phyloP scores from a whole-genome alignment of 768 basidiomycete species.

The Hygrophoropsis aurantiaca region DNA sequence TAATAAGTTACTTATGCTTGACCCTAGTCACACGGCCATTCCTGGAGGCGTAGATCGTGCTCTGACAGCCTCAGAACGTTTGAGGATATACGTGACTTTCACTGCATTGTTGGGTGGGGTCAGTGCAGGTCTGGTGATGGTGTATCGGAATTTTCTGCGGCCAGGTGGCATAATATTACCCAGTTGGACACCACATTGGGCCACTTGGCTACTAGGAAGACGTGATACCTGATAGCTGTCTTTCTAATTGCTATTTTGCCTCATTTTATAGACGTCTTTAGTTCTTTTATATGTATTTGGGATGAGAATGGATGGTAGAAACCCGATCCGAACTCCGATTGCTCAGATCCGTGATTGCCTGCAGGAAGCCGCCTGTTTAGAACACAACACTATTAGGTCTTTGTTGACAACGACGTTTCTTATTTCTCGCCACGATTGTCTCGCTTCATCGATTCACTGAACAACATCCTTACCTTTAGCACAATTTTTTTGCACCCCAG shows the following conservation, averaged over 20 bases:
- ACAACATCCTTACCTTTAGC: too few species aligned
- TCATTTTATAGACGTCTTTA: slow-evolving; percentile 14
- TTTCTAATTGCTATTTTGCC: slow-evolving; percentile 3
- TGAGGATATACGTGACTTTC: slow-evolving; percentile 71
- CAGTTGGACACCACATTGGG: slow-evolving; percentile 61
- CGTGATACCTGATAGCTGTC: slow-evolving; percentile 31
- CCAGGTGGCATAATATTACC: slow-evolving; percentile 56
- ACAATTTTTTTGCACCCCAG: too few species aligned
- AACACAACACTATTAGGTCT: slow-evolving; percentile 12
- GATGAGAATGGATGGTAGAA: slow-evolving; percentile 1
- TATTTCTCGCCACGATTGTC: slow-evolving; percentile 3
- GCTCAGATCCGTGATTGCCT: slow-evolving; percentile 37
- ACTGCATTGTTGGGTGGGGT: slow-evolving; percentile 74
- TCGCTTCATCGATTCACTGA: slow-evolving; percentile 13
- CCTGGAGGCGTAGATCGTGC: slow-evolving; percentile 85
- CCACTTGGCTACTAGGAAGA: slow-evolving; percentile 63
- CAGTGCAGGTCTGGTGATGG: slow-evolving; percentile 68
- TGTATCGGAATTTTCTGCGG: slow-evolving; percentile 65
- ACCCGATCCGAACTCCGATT: slow-evolving; percentile 35
- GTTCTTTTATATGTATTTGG: not conserved
- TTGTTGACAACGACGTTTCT: slow-evolving; percentile 9
- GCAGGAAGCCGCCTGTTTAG: slow-evolving; percentile 30
- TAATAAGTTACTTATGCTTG: slow-evolving; percentile 8
- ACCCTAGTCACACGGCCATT: slow-evolving; percentile 58
- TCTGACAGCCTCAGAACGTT: slow-evolving; percentile 62